Evolutionary conservation across 2,329 filamentous ascomycete genomes (phyloP), one percentile per base, ranked within the genome.

Genomic region (Polychaeton citri): DNA sequence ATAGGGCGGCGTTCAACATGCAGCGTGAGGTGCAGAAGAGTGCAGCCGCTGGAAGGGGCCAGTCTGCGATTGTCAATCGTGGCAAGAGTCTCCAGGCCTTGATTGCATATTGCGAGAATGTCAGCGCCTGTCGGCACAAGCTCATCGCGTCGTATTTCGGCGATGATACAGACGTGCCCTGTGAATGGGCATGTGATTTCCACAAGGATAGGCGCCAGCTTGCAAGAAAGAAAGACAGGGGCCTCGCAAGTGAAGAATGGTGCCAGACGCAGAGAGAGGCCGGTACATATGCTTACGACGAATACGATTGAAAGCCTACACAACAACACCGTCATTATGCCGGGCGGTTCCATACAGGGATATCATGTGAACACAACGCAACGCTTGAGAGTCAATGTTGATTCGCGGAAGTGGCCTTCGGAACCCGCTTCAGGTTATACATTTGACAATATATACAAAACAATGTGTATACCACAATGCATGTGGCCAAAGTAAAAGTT

Each of bases 71-170:
- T 38, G 39, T 55, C 28, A 57, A 60, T 26, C 52, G 65, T 2
- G 59, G 53, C 7, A 57, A 61, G 48, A 68, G 63, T 37, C 41
- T 69, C 41, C 55, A 66, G 45, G 52, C 76, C 19, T 65, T 96
- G 12, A 72, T 87, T 2, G 62, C 72, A 7, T 95, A 93, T 53
- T 94, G 87, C 55, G 88, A 96, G 58, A 73, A 74, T 38, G 81
- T 76, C 1, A 66, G 64, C 8, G 62, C 63, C 8, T 96, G 88
- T 52, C 71, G 86, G 33, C 88, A 96, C 52, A 69, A 72, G 33
- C 57, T 78, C 17, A 84, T 93, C 37, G 78, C 74, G 44, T 68
- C 69, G 34, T 88, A 90, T 52, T 93, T 90, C 60, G 81, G 80
- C 2, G 82, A 88, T 33, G 36, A 35, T 8, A 39, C 24, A 5